A percentile compares a stretch with the other conserved stretches of the same genome.
Evolutionary conservation across 2,329 filamentous ascomycete genomes (phyloP).

Genomic region (Pseudopithomyces maydicus): DNA sequence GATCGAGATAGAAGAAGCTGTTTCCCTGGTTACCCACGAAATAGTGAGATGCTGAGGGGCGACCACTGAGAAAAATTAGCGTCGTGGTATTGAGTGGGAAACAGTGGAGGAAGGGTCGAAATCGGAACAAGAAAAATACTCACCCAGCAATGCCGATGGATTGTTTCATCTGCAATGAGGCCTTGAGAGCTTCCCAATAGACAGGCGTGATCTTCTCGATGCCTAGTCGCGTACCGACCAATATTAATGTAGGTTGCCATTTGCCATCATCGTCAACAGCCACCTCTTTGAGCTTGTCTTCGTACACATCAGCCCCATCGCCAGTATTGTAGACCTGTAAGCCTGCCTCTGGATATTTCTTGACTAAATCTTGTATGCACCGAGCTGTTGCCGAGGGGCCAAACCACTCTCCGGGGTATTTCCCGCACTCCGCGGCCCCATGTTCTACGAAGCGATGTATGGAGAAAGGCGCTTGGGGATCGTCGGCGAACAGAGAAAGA

Average conservation of each 20-base stretch:
- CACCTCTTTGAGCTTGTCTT: constrained; percentile 81
- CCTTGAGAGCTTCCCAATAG: constrained; percentile 92
- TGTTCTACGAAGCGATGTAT: constrained; percentile 93
- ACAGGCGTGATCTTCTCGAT: constrained; percentile 94
- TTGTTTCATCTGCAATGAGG: constrained; percentile 82
- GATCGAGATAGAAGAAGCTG: constrained; percentile 92
- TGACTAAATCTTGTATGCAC: constrained; percentile 85
- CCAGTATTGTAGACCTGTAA: constrained; percentile 87
- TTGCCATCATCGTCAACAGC: constrained; percentile 68
- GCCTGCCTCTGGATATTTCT: constrained; percentile 63
- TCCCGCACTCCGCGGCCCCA: constrained; percentile 84
- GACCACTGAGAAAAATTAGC: constrained; percentile 64
- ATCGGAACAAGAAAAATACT: constrained; percentile 26
- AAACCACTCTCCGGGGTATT: constrained; percentile 98
- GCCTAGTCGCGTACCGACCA: constrained; percentile 86
- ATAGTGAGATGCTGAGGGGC: constrained; percentile 86
- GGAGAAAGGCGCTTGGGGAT: constrained; percentile 84
- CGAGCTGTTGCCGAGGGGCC: constrained; percentile 94
- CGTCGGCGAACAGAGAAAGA: constrained; percentile 84
- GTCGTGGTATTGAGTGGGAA: not conserved
- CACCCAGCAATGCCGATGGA: constrained; percentile 97
- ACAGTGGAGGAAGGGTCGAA: not conserved
- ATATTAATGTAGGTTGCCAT: constrained; percentile 84
- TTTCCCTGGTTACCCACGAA: constrained; percentile 75
- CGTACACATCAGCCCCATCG: constrained; percentile 89